phyloP scores from a whole-genome alignment of 2,329 filamentous ascomycete genomes.

The Neopestalotiopsis sp. region DNA sequence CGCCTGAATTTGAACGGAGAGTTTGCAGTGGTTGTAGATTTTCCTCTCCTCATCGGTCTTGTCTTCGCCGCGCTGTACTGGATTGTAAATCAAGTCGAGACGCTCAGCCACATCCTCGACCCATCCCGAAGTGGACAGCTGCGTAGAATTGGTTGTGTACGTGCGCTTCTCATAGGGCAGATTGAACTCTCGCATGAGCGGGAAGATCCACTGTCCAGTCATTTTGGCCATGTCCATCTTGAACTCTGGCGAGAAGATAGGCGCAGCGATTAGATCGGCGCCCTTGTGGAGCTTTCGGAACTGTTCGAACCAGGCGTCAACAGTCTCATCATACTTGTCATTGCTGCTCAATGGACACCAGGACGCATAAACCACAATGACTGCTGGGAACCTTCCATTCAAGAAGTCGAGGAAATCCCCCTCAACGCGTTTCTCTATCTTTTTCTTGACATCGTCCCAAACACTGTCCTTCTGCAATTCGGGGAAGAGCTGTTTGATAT shows the following conservation, averaged over 20 bases:
- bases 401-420: neutral
- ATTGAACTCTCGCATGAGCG: slow-evolving; percentile 49
- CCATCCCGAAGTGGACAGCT: slow-evolving; percentile 45
- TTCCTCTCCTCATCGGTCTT: neutral
- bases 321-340: slow-evolving; percentile 39
- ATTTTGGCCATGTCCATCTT: slow-evolving; percentile 41
- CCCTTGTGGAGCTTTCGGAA: too few relatives aligned
- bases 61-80: neutral
- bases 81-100: neutral
- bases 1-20: neutral
- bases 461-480: neutral
- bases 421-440: too few relatives aligned
- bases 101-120: slow-evolving; percentile 21
- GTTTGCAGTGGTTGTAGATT: neutral
- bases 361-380: slow-evolving; percentile 53
- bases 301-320: slow-evolving; percentile 46
- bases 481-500: neutral
- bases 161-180: slow-evolving; percentile 54
- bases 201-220: slow-evolving; percentile 52
- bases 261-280: too few relatives aligned
- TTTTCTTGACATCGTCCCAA: too few relatives aligned
- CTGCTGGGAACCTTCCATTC: slow-evolving; percentile 43
- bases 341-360: slow-evolving; percentile 46
- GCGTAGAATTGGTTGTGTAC: slow-evolving; percentile 47
- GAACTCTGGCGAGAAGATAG: too few relatives aligned